Evolutionary conservation across 208 protist species (phyloP), one percentile per base, ranked within the genome.

Genomic region (Wallacemonas sp.): DNA sequence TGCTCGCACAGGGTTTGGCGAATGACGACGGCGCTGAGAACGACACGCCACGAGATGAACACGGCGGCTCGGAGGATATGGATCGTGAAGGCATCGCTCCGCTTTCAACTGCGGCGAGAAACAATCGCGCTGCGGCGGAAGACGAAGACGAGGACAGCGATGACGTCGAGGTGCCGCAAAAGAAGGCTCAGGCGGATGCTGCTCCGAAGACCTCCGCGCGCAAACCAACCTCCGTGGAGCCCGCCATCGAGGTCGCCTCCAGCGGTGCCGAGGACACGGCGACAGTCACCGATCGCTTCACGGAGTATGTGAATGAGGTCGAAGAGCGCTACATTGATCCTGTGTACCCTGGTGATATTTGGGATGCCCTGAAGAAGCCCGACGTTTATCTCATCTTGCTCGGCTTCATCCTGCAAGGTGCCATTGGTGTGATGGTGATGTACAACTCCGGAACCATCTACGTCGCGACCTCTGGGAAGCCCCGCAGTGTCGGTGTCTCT

Each of bases 301-400:
- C 51, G 30, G 51, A 58, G 51, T 58, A 58, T 31, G 46, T 24
- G 39, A 63, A 28, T 61, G 59, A 38, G 31, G 38, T 49, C 14
- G 56, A 44, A 2, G 19, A 19, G 0, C 60, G 31, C 22, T 62
- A 70, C 46, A 51, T 55, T 28, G 84, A 90, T 59, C 84, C 80
- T 11, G 66, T 70, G 34, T 90, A 87, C 66, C 56, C 49, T n/a
- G 80, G 80, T 49, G 70, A 70, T 19, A 62, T 90, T 36, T 79
- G 68, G 56, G 66, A 75, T 30, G 71, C 34, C 22, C 39, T 77
- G 42, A 44, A 49, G 58, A 8, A 38, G n/a, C 65, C 60, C 31
- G 72, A 77, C 22, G 26, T 77, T 4, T 77, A 60, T 30, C 60
- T 77, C 17, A 54, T 77, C 27, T 36, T 77, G 19, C 12, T 77